Conservation (phyloP, 257 asterid species). For the Pogostemon cablin region DNA sequence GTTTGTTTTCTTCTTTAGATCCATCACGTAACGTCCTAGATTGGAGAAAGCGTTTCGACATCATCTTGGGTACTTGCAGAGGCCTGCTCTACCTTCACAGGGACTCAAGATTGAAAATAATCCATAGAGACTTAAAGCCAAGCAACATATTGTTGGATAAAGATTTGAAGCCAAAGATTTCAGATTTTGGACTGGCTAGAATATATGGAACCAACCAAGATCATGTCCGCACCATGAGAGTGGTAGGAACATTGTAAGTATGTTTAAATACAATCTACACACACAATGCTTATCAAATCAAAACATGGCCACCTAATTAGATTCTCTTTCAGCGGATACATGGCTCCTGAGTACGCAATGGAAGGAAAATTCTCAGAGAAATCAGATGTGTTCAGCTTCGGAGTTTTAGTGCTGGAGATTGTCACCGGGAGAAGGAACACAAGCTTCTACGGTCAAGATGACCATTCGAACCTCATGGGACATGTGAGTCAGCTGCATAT, state of each 20-base stretch:
- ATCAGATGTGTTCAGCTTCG: constrained; percentile 15
- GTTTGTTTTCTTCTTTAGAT: background rate
- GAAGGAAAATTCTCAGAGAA: constrained; percentile 16
- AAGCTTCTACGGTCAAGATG: constrained; percentile 31
- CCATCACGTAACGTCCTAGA: constrained; percentile 6
- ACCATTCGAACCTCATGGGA: constrained; percentile 24
- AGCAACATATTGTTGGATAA: constrained; percentile 21
- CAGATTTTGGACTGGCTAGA: constrained; percentile 68
- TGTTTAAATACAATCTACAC: background rate
- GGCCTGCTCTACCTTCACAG: constrained; percentile 24
- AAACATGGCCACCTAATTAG: background rate
- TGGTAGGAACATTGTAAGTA: constrained; percentile 23
- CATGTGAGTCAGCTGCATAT: constrained; percentile 37
- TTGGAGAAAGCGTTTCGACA: constrained; percentile 21
- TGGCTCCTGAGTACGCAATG: constrained; percentile 18
- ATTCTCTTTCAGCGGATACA: constrained; percentile 16
- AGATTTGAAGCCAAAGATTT: constrained; percentile 44
- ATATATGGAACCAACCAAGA: constrained; percentile 22
- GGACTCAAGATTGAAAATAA: constrained; percentile 20
- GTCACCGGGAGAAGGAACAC: constrained; percentile 47
- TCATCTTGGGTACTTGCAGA: constrained; percentile 15
- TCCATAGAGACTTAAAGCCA: constrained; percentile 19
- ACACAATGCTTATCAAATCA: background rate
- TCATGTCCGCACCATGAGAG: constrained; percentile 14
- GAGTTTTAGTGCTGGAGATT: constrained; percentile 31